Evolutionary conservation across 1,284 basidiomycete genomes (phyloP).

Genomic region (Ceratobasidium sp.): DNA sequence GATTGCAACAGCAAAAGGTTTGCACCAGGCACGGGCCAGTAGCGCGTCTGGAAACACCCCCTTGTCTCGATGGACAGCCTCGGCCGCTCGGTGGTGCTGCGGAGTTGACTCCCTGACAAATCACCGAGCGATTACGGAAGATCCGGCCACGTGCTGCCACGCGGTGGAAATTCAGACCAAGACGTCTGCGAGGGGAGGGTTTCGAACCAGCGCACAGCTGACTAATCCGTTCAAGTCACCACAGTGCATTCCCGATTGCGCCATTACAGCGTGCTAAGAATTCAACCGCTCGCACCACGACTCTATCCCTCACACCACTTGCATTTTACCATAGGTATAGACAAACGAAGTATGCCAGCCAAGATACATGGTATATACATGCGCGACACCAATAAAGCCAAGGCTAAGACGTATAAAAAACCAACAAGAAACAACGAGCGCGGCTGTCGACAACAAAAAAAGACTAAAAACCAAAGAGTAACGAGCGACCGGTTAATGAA

Average conservation of each 20-base stretch:
- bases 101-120: conserved; percentile 47
- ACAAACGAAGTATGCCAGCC: conserved; percentile 31
- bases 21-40: conserved; percentile 47
- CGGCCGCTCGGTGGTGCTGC: conserved; percentile 45
- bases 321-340: conserved; percentile 39
- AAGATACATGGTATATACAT: conserved; percentile 32
- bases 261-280: conserved; percentile 41
- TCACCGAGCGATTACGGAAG: conserved; percentile 41
- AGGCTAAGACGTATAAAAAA: conserved; percentile 9
- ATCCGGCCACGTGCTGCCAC: conserved; percentile 43
- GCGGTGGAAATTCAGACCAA: conserved; percentile 46
- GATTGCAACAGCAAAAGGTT: conserved; percentile 31
- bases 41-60: conserved; percentile 47
- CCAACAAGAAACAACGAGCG: conserved; percentile 21
- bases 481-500: conserved; percentile 31
- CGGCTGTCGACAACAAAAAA: conserved; percentile 27
- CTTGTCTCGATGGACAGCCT: conserved; percentile 47
- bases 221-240: conserved; percentile 45
- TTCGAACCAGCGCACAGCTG: conserved; percentile 47
- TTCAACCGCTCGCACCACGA: background rate
- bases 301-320: background rate
- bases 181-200: conserved; percentile 47
- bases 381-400: conserved; percentile 36
- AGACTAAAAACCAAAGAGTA: conserved; percentile 17
- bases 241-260: conserved; percentile 47